phyloP scores from a whole-genome alignment of 2,329 filamentous ascomycete genomes.

The Tolypocladium amazonense region DNA sequence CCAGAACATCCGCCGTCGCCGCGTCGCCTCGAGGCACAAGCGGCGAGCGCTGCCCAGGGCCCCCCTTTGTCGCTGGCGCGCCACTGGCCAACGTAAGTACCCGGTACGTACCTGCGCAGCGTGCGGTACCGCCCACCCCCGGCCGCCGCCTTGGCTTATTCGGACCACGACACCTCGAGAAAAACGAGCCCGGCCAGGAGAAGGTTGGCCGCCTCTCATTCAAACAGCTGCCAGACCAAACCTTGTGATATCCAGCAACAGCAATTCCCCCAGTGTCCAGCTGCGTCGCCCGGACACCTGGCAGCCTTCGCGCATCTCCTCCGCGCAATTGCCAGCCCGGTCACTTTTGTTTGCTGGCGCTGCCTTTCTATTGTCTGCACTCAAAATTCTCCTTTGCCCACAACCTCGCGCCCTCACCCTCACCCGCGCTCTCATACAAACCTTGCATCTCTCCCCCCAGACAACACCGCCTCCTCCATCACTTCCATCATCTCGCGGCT shows the following conservation, averaged over 20 bases:
- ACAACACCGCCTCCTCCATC: slow-evolving; percentile 1
- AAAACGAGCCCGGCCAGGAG: slow-evolving; percentile 20
- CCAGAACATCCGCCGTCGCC: neutral
- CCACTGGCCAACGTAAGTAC: neutral
- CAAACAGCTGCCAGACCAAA: slow-evolving; percentile 5
- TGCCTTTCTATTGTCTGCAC: neutral
- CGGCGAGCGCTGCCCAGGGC: neutral
- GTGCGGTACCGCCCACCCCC: neutral
- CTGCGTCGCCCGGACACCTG: slow-evolving; percentile 8
- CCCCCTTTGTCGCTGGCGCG: neutral
- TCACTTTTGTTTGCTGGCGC: neutral
- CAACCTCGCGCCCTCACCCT: slow-evolving; percentile 3
- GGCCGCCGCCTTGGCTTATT: slow-evolving; percentile 20
- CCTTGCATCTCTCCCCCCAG: slow-evolving; percentile 4
- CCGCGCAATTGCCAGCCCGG: slow-evolving; percentile 1
- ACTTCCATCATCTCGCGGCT: neutral
- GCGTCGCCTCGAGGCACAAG: neutral
- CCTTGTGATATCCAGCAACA: slow-evolving; percentile 10
- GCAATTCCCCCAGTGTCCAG: neutral
- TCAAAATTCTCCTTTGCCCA: neutral
- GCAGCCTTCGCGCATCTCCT: slow-evolving; percentile 3
- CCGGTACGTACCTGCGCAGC: neutral
- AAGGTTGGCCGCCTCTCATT: slow-evolving; percentile 8
- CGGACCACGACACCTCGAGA: slow-evolving; percentile 28
- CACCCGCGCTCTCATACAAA: slow-evolving; percentile 8